These are phyloP conservation scores for Calonectria multiphialidica DNA, from an alignment of 2,329 filamentous ascomycete species.

Conservation along the genomic window DNA sequence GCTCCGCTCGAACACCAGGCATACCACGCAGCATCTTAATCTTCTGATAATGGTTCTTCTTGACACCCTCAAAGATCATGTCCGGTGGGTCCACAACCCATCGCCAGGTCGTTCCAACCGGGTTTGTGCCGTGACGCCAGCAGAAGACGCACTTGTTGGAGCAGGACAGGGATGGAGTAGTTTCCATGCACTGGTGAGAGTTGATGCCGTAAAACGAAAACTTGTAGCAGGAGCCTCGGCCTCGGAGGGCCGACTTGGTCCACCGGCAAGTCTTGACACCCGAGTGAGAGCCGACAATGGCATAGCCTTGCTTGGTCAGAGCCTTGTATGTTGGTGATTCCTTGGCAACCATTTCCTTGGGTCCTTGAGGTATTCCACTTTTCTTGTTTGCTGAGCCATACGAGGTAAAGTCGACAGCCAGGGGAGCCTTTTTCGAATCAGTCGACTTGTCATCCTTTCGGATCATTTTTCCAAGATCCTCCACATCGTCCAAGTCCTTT, in stretches of 20 bases:
- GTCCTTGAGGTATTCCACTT: slow-evolving; percentile 54
- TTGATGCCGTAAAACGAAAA: slow-evolving; percentile 97
- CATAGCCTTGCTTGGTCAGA: slow-evolving; percentile 96
- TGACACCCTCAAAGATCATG: slow-evolving; percentile 90
- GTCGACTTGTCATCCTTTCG: slow-evolving; percentile 54
- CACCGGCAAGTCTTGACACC: slow-evolving; percentile 98
- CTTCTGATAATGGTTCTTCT: slow-evolving; percentile 93
- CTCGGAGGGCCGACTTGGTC: slow-evolving; percentile 96
- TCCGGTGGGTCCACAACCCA: slow-evolving; percentile 95
- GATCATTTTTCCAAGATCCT: slow-evolving; percentile 82
- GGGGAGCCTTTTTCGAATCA: slow-evolving; percentile 55
- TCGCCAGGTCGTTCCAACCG: slow-evolving; percentile 95
- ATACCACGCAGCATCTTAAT: slow-evolving; percentile 98
- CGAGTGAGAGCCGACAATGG: slow-evolving; percentile 94
- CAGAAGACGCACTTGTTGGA: slow-evolving; percentile 99
- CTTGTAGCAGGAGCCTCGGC: slow-evolving; percentile 96
- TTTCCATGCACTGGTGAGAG: slow-evolving; percentile 98
- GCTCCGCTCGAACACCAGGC: slow-evolving; percentile 90
- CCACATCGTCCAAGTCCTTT: slow-evolving; percentile 78
- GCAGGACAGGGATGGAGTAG: slow-evolving; percentile 93
- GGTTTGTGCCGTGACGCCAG: slow-evolving; percentile 98
- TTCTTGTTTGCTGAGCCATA: slow-evolving; percentile 66
- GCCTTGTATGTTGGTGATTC: slow-evolving; percentile 89
- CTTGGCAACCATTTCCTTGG: slow-evolving; percentile 95
- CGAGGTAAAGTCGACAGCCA: slow-evolving; percentile 90